Evolutionary conservation across 768 basidiomycete species (phyloP).

Genomic region (Leccinum arenicola): DNA sequence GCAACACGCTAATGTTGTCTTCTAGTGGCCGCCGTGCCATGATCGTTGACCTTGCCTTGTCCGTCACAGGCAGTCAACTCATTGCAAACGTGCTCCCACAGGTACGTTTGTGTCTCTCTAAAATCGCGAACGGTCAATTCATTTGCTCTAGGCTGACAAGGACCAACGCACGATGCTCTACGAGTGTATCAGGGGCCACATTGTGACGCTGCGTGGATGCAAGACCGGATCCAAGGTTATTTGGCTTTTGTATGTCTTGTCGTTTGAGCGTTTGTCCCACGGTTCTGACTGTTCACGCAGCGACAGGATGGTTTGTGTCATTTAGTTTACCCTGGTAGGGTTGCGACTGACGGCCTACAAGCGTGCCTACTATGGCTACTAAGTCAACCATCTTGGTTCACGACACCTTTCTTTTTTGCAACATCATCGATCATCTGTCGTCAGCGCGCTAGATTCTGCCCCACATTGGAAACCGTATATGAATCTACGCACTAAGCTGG

Average conservation of each 20-base stretch:
- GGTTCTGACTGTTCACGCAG: constrained; percentile 30
- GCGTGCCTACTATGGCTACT: constrained; percentile 68
- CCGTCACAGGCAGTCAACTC: constrained; percentile 80
- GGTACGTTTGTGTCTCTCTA: constrained; percentile 37
- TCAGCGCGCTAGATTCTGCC: constrained; percentile 13
- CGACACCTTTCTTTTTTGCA: constrained; percentile 19
- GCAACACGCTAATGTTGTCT: constrained; percentile 17
- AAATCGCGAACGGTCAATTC: constrained; percentile 8
- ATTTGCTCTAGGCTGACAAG: constrained; percentile 63
- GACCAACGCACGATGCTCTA: constrained; percentile 80
- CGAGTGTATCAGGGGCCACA: constrained; percentile 84
- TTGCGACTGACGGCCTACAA: constrained; percentile 27
- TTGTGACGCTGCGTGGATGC: constrained; percentile 86
- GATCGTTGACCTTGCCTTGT: constrained; percentile 83
- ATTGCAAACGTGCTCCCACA: constrained; percentile 80
- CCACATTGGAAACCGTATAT: constrained; percentile 23
- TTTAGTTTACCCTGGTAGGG: background rate
- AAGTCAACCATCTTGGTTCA: constrained; percentile 30
- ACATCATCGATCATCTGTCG: constrained; percentile 23
- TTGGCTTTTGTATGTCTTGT: constrained; percentile 67
- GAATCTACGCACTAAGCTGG: constrained; percentile 23
- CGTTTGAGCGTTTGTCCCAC: background rate
- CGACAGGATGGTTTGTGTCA: constrained; percentile 52
- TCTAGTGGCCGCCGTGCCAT: constrained; percentile 70
- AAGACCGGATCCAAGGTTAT: constrained; percentile 92